Percentiles rank a stretch among this genome's conserved stretches.
phyloP scores from a whole-genome alignment of 2,329 filamentous ascomycete genomes.

The Xylaria multiplex region DNA sequence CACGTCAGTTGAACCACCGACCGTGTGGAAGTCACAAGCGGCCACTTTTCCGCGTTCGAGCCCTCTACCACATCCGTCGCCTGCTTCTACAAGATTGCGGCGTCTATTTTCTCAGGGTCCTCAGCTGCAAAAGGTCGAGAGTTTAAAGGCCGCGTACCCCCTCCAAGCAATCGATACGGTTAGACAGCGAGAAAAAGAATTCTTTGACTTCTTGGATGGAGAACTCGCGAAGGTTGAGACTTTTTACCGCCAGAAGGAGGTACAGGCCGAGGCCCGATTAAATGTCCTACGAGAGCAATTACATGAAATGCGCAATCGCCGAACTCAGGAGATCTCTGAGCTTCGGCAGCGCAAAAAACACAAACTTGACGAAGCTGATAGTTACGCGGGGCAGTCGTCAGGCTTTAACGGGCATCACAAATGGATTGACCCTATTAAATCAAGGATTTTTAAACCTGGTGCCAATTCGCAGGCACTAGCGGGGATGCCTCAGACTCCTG shows the following conservation, averaged over 20 bases:
- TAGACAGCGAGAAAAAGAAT: constrained; percentile 80
- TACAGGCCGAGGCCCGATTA: constrained; percentile 80
- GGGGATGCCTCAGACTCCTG: constrained; percentile 63
- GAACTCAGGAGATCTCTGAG: constrained; percentile 74
- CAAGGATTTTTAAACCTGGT: constrained; percentile 64
- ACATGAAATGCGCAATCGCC: constrained; percentile 89
- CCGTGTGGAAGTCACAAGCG: constrained; percentile 26
- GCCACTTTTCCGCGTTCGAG: constrained; percentile 34
- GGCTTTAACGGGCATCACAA: constrained; percentile 43
- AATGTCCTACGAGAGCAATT: constrained; percentile 80
- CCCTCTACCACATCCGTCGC: constrained; percentile 40
- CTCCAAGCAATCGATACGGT: constrained; percentile 62
- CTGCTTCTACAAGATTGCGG: constrained; percentile 48
- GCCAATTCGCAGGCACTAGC: constrained; percentile 70
- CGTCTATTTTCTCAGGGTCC: constrained; percentile 55
- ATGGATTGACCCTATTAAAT: constrained; percentile 65
- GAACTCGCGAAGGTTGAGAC: constrained; percentile 91
- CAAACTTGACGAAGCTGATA: constrained; percentile 42
- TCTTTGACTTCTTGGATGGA: constrained; percentile 83
- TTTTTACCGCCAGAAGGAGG: constrained; percentile 90
- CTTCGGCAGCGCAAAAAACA: constrained; percentile 52
- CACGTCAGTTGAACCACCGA: constrained; percentile 47
- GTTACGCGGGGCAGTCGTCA: constrained; percentile 38
- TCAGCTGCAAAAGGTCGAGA: constrained; percentile 49
- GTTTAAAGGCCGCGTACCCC: constrained; percentile 55